phyloP scores from a whole-genome alignment of 164 flowering plant species.

The Nymphaea colorata region DNA sequence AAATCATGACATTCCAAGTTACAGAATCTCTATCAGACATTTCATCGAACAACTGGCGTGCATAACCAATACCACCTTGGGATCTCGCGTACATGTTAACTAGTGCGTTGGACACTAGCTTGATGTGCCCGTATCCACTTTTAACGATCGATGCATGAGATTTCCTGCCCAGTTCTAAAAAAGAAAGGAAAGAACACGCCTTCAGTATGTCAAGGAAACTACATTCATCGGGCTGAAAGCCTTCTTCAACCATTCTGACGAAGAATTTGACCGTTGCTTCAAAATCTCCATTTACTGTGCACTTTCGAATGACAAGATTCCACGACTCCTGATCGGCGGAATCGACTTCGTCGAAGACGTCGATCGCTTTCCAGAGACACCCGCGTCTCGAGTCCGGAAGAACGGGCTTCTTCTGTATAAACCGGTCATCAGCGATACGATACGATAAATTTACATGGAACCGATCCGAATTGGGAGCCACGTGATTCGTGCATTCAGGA shows the following conservation, averaged over 20 bases:
- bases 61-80: slow-evolving; percentile 27
- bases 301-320: slow-evolving; percentile 8
- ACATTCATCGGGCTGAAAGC: slow-evolving; percentile 16
- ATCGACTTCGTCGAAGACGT: background rate
- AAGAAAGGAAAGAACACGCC: slow-evolving; percentile 38
- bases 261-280: slow-evolving; percentile 9
- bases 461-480: background rate
- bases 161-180: slow-evolving; percentile 30
- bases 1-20: slow-evolving; percentile 57
- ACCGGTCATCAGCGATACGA: background rate
- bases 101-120: slow-evolving; percentile 36
- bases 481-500: background rate
- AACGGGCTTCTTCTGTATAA: background rate
- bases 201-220: slow-evolving; percentile 43
- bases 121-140: slow-evolving; percentile 35
- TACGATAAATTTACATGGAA: background rate
- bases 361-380: background rate
- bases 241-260: background rate
- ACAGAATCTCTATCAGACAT: slow-evolving; percentile 38
- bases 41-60: slow-evolving; percentile 30
- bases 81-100: slow-evolving; percentile 81
- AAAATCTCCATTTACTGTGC: slow-evolving; percentile 7
- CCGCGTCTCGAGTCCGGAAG: background rate
- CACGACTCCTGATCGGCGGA: slow-evolving; percentile 1
- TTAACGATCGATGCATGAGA: slow-evolving; percentile 44